phyloP scores from a whole-genome alignment of 306 rosid species.

The Spatholobus suberectus region DNA sequence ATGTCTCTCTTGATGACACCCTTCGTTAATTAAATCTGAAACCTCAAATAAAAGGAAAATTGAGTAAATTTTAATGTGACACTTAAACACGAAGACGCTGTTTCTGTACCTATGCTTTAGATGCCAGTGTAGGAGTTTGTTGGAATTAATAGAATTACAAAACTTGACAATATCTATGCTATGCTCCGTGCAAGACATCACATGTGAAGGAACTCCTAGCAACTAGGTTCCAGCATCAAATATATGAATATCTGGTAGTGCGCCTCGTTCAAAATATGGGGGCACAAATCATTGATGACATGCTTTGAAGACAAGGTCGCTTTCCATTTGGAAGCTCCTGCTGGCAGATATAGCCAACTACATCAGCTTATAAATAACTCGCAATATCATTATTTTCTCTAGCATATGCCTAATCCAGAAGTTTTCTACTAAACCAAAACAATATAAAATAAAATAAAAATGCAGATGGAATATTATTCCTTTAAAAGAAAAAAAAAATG shows the following conservation, averaged over 20 bases:
- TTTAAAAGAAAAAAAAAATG: not conserved
- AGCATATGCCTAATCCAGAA: not conserved
- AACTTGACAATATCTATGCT: not conserved
- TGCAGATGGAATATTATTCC: not conserved
- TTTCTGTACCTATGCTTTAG: not conserved
- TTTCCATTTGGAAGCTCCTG: not conserved
- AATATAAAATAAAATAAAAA: too few relatives aligned
- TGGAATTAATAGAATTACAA: not conserved
- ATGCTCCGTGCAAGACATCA: not conserved
- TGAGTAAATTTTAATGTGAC: not conserved
- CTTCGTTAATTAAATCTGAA: not conserved
- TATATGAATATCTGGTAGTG: not conserved
- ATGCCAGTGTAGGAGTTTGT: not conserved
- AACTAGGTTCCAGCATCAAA: constrained; percentile 11
- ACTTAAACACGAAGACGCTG: not conserved
- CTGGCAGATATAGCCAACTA: not conserved
- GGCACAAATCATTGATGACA: constrained; percentile 7
- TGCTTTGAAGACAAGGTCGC: not conserved
- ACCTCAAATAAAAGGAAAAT: not conserved
- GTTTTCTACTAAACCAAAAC: not conserved
- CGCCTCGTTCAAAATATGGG: not conserved
- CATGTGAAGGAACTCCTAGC: constrained; percentile 23
- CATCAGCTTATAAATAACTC: not conserved
- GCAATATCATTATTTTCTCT: not conserved
- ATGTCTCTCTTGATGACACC: too few relatives aligned